Percentiles rank a stretch among this genome's conserved stretches.
Evolutionary conservation across 257 asterid genomes (phyloP).

Genomic region (Leptodermis oblonga): DNA sequence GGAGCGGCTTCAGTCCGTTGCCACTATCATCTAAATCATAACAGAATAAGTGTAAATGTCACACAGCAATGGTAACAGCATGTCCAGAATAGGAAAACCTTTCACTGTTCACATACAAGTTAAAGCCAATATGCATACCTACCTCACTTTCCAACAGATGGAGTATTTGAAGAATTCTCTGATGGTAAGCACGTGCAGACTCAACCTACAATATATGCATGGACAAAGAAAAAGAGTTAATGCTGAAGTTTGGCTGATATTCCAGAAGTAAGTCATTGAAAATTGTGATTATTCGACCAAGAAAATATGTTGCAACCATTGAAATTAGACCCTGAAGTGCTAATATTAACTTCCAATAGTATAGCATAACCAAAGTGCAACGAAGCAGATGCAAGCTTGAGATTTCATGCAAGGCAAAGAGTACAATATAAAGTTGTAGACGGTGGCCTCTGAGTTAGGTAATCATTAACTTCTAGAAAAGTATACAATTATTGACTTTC

Average conservation of each 20-base stretch:
- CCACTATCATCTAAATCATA: constrained; percentile 80
- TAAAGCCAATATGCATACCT: constrained; percentile 28
- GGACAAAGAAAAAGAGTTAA: too few species aligned
- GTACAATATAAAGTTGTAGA: too few species aligned
- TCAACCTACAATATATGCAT: constrained; percentile 59
- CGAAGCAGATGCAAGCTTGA: too few species aligned
- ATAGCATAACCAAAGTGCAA: too few species aligned
- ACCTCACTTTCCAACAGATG: constrained; percentile 95
- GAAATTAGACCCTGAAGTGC: constrained; percentile 84
- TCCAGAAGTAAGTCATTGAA: background rate
- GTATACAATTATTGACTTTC: too few species aligned
- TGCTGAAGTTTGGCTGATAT: too few species aligned
- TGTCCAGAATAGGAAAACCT: background rate
- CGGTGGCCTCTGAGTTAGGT: too few species aligned
- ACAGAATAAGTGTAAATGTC: constrained; percentile 14
- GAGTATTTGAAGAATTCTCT: constrained; percentile 80
- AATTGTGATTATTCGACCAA: background rate
- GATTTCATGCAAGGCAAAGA: too few species aligned
- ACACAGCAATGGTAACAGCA: constrained; percentile 2
- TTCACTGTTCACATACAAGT: constrained; percentile 2
- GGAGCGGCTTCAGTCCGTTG: constrained; percentile 93
- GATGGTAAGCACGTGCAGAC: constrained; percentile 92
- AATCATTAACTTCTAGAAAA: too few species aligned
- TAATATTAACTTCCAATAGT: too few species aligned
- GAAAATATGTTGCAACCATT: constrained; percentile 45